A percentile compares a stretch with the other conserved stretches of the same genome.
Evolutionary conservation across 768 basidiomycete species (phyloP).

Genomic region (Brasilioporus rufonigricans): DNA sequence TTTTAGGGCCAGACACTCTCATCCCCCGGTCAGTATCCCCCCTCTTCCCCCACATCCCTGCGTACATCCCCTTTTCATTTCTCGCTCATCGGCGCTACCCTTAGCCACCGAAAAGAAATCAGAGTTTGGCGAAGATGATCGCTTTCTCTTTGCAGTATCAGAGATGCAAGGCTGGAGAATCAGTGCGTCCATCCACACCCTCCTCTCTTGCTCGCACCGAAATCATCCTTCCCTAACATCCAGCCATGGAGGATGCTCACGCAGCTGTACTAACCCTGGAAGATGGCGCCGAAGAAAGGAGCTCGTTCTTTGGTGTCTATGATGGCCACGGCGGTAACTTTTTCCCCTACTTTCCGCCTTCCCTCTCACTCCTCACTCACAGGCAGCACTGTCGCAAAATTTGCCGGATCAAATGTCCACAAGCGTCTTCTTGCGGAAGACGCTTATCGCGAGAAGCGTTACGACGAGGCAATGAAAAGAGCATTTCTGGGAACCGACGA

Average conservation of each 20-base stretch:
- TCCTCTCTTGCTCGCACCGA: neutral
- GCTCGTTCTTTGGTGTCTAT: conserved; percentile 94
- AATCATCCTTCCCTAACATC: neutral
- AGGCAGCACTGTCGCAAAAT: conserved; percentile 86
- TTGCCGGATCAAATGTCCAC: conserved; percentile 82
- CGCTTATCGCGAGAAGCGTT: conserved; percentile 66
- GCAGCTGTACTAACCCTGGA: conserved; percentile 70
- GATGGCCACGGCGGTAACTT: conserved; percentile 93
- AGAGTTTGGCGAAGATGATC: conserved; percentile 65
- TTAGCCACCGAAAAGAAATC: conserved; percentile 83
- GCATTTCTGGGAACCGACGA: conserved; percentile 95
- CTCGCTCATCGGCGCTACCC: conserved; percentile 15
- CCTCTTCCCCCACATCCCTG: neutral
- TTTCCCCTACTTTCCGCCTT: neutral
- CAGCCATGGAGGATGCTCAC: conserved; percentile 99
- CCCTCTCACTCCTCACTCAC: conserved; percentile 4
- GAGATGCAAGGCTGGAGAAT: conserved; percentile 99
- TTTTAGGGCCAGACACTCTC: conserved; percentile 84
- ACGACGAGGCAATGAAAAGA: conserved; percentile 74
- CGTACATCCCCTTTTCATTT: neutral
- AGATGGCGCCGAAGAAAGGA: conserved; percentile 42
- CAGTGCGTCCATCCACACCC: conserved; percentile 56
- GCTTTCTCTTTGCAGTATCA: conserved; percentile 72
- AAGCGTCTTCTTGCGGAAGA: conserved; percentile 72
- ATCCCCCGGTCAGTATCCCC: conserved; percentile 57